Evolutionary conservation across 345 rosid species (phyloP).

Genomic region (Draba incana): DNA sequence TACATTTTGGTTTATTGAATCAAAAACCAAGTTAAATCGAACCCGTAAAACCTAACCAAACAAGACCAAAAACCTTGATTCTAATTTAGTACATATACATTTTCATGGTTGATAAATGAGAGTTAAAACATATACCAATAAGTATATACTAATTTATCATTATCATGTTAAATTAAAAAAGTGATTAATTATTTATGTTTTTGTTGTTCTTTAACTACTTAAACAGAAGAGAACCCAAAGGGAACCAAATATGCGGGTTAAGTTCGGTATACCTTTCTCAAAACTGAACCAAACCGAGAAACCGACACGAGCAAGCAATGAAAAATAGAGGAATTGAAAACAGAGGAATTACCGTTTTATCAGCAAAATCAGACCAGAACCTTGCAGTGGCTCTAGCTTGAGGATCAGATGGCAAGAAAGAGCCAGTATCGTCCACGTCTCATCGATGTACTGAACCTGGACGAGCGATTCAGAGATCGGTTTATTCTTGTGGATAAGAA

Average conservation of each 20-base stretch:
- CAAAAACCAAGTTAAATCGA: slow-evolving; percentile 9
- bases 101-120: background rate
- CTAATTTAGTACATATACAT: background rate
- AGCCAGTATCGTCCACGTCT: slow-evolving; percentile 37
- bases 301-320: background rate
- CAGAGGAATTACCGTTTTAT: slow-evolving; percentile 41
- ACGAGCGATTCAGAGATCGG: slow-evolving; percentile 37
- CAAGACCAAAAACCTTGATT: background rate
- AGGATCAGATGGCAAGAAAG: slow-evolving; percentile 44
- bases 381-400: slow-evolving; percentile 43
- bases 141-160: too few relatives aligned
- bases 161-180: too few relatives aligned
- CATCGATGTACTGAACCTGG: slow-evolving; percentile 44
- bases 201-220: too few relatives aligned
- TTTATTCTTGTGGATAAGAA: slow-evolving; percentile 33
- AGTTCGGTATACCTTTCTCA: too few relatives aligned
- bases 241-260: too few relatives aligned
- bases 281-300: background rate
- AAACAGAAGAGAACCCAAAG: too few relatives aligned
- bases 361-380: slow-evolving; percentile 44
- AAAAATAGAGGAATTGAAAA: slow-evolving; percentile 6
- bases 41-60: background rate
- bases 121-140: too few relatives aligned
- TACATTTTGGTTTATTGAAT: slow-evolving; percentile 3
- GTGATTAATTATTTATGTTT: too few relatives aligned